Evolutionary conservation across 2,329 filamentous ascomycete genomes (phyloP), one percentile per base, ranked within the genome.

Genomic region (Apiospora sp.): DNA sequence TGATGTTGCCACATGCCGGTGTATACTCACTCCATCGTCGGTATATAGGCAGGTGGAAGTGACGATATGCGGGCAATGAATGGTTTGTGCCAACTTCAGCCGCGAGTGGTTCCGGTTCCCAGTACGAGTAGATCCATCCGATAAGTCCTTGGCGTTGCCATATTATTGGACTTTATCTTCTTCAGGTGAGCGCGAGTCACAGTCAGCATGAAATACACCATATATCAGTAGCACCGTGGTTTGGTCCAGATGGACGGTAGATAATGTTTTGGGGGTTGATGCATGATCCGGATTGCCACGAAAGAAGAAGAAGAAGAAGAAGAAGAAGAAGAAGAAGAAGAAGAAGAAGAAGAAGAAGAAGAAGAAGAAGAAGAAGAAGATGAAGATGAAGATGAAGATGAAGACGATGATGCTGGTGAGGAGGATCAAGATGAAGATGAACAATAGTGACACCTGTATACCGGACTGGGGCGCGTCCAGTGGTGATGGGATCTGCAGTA

Each of bases 401-500:
- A 19, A 1, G 43, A 44, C 5, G 51, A 34, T 7, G 27, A 10
- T 3, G 14, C 14, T 12, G 48, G n/a, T 44, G 13, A 24, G n/a
- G 24, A 54, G 24, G 51, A 58, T 8, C 27, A 58, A 27, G 54
- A 58, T 58, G 48, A 61, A 14, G 54, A 37, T 37, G 54, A 30
- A 61, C 54, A 41, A 64, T 22, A 37, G 34, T 64, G 12, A n/a
- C 34, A 64, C 58, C 34, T 64, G 58, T 13, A 37, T 64, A 8
- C 58, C 37, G 30, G 30, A 41, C 30, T 22, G 24, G 24, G 24
- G 14, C 51, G 51, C 51, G 51, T 34, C 24, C 19, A 34, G 19
- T 64, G 58, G 30, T 64, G 58, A 64, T n/a, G 19, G 58, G 34
- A 64, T 41, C 58, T 64, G 58, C 58, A 64, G 58, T 64, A 64